A percentile compares a stretch with the other conserved stretches of the same genome.
Conservation (phyloP, 306 rosid genomes). For the Hippophae gyantsensis region DNA sequence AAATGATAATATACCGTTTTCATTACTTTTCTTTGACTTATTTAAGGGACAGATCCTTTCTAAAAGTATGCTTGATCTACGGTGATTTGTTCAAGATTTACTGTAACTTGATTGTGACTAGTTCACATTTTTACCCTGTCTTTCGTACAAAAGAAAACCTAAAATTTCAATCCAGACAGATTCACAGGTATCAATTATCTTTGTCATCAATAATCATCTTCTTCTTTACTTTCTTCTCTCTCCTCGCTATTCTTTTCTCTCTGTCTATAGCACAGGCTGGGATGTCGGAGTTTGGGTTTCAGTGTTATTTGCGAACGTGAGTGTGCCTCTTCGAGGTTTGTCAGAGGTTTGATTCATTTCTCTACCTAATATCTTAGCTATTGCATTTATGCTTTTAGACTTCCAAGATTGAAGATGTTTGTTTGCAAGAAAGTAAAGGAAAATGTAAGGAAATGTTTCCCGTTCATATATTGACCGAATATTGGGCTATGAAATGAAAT, state of each 20-base stretch:
- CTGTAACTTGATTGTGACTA: conserved; percentile 13
- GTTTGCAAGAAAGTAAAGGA: conserved; percentile 6
- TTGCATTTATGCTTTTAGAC: background rate
- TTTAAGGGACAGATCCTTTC: too few relatives aligned
- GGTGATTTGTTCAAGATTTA: conserved; percentile 6
- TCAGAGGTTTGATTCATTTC: conserved; percentile 2
- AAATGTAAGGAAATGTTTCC: background rate
- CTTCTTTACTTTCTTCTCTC: background rate
- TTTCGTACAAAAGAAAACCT: conserved; percentile 42
- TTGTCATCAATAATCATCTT: conserved; percentile 9
- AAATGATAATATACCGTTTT: too few relatives aligned
- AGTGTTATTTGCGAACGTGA: background rate
- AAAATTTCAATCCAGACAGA: conserved; percentile 39
- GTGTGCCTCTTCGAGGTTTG: background rate
- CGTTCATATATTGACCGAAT: too few relatives aligned
- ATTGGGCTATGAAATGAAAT: too few relatives aligned
- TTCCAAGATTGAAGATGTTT: conserved; percentile 4
- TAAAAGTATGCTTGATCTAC: background rate
- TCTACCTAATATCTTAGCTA: too few relatives aligned
- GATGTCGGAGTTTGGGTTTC: too few relatives aligned
- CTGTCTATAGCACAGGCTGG: background rate
- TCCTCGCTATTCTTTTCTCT: background rate
- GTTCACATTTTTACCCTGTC: conserved; percentile 18
- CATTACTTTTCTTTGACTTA: too few relatives aligned
- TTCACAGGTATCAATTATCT: conserved; percentile 14